phyloP scores from a whole-genome alignment of 2,329 filamentous ascomycete genomes.

The Microascus cirrosus region DNA sequence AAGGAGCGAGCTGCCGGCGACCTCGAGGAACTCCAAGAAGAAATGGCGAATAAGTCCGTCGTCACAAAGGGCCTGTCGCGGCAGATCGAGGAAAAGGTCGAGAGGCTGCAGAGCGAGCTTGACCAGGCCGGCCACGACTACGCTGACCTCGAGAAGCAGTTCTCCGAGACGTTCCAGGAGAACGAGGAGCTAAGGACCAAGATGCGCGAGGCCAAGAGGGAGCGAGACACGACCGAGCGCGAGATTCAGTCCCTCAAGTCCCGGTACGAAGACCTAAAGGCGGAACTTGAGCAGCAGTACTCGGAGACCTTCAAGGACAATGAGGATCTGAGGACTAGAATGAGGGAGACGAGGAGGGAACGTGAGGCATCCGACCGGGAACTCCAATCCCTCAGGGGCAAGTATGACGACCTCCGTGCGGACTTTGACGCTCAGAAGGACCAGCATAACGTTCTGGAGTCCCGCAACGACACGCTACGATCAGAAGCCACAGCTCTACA shows the following conservation, averaged over 20 bases:
- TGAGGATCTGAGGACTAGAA: slow-evolving; percentile 28
- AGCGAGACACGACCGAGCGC: slow-evolving; percentile 25
- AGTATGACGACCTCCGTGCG: slow-evolving; percentile 43
- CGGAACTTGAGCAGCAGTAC: slow-evolving; percentile 44
- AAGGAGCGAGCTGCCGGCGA: slow-evolving; percentile 48
- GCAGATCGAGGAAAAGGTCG: slow-evolving; percentile 62
- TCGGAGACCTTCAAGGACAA: slow-evolving; percentile 33
- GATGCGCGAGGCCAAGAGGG: slow-evolving; percentile 30
- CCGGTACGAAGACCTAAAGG: slow-evolving; percentile 43
- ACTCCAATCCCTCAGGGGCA: slow-evolving; percentile 23
- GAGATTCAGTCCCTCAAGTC: slow-evolving; percentile 22
- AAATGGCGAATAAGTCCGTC: slow-evolving; percentile 70
- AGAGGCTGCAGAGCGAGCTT: slow-evolving; percentile 56
- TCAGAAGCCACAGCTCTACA: slow-evolving; percentile 58
- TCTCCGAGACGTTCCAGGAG: slow-evolving; percentile 32
- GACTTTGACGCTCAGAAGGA: slow-evolving; percentile 48
- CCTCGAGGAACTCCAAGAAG: slow-evolving; percentile 58
- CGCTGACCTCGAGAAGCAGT: slow-evolving; percentile 39
- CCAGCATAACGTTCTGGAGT: slow-evolving; percentile 60
- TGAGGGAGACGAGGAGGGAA: slow-evolving; percentile 32
- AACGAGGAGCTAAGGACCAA: slow-evolving; percentile 30
- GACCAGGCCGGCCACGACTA: slow-evolving; percentile 38
- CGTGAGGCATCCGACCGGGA: slow-evolving; percentile 26
- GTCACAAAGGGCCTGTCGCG: slow-evolving; percentile 63
- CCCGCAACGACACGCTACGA: slow-evolving; percentile 55